Base-by-base conservation (phyloP, 1,139 yeast genomes). In the Lizanozyma gosingica region DNA sequence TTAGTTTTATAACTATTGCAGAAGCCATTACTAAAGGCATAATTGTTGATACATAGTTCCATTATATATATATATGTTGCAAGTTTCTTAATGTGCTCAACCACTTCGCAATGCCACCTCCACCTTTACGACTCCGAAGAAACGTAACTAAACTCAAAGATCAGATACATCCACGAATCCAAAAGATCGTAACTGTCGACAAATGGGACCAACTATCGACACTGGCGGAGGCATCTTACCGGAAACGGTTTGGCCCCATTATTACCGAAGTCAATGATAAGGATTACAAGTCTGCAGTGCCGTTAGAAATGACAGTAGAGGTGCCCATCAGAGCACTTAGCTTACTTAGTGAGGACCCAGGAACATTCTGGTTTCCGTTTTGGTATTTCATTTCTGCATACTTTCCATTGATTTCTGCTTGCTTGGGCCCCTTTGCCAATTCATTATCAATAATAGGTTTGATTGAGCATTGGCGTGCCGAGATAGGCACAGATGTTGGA, bases 401-500 rank as follows among this genome's bases (percentile, higher is more conserved):
- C 49, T 71, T 84, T 49, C 95, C 95, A 0, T 69, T 85, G 14
- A 55, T 81, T 2, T 79, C 88, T 0, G 88, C 94, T 1, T 83
- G 90, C 49, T 51, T 81, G 35, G 94, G 94, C 0, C 94, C 95
- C 0, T 53, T 85, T 29, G 80, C 90, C 3, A 84, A 84, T 49
- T 72, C 83, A 70, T 71, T 80, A 35, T 80, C 90, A 0, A 64
- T 83, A 4, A 77, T 83, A 2, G 84, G 90, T 1, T 66, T 83
- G n/a, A 78, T 80, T 0, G 82, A 83, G 44, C 70, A 73, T 40
- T 85, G 95, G 95, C 63, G 83, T 44, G 42, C 57, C 3, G 58
- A 60, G 15, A 47, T 45, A 1, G 40, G 32, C 3, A 54, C 63
- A 1, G 63, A 58, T 0, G 36, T 48, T 1, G 45, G 51, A 3